phyloP scores from a whole-genome alignment of 2,329 filamentous ascomycete species.

The Colletotrichum australisinense region DNA sequence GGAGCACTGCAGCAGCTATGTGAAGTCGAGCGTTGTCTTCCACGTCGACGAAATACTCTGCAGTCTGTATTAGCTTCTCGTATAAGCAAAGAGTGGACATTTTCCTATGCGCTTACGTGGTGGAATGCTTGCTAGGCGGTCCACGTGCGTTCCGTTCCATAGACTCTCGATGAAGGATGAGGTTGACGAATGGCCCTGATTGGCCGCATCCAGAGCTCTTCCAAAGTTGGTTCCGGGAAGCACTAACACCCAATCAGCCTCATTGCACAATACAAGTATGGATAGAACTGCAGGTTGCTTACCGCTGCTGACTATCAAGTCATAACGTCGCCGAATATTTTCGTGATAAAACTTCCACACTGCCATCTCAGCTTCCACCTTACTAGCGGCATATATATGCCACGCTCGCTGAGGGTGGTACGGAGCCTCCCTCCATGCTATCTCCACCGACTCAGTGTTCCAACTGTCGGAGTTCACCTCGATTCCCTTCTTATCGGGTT shows the following conservation, averaged over 20 bases:
- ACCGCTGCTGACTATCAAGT: constrained; percentile 47
- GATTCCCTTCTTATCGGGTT: neutral
- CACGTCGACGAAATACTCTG: constrained; percentile 59
- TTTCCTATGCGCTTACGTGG: constrained; percentile 2
- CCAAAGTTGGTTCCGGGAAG: constrained; percentile 46
- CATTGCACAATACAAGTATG: neutral
- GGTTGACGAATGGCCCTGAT: constrained; percentile 41
- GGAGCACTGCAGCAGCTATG: constrained; percentile 60
- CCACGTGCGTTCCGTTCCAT: constrained; percentile 38
- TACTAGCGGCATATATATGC: constrained; percentile 52
- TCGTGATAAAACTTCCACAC: constrained; percentile 50
- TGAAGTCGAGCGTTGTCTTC: constrained; percentile 64
- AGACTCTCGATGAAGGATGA: constrained; percentile 37
- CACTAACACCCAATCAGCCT: constrained; percentile 43
- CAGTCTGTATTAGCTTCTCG: neutral
- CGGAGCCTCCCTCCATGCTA: constrained; percentile 51
- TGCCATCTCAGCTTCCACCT: constrained; percentile 49
- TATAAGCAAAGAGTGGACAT: accelerated
- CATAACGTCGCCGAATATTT: constrained; percentile 50
- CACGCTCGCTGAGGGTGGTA: constrained; percentile 43
- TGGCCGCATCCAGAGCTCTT: constrained; percentile 30
- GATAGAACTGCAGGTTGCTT: constrained; percentile 45
- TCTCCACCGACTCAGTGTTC: constrained; percentile 47
- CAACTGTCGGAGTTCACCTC: constrained; percentile 44
- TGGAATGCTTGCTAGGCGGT: constrained; percentile 10